Evolutionary conservation across 2,329 filamentous ascomycete genomes (phyloP).

Genomic region (Pestalotiopsis sp.): DNA sequence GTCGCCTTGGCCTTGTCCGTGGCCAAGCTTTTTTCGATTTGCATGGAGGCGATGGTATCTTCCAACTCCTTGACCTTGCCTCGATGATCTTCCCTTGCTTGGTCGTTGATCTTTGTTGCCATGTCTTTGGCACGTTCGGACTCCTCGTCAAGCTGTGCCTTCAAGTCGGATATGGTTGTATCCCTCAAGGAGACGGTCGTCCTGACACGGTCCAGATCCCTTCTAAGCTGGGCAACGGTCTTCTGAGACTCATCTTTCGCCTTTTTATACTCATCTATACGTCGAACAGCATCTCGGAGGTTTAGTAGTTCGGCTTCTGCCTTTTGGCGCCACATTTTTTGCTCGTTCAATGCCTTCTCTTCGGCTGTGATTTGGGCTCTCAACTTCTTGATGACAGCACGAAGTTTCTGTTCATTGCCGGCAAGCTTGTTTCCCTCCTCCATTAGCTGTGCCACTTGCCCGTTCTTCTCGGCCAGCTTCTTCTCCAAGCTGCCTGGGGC

Average conservation of each 20-base stretch:
- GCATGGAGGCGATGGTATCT: constrained; percentile 64
- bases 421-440: constrained; percentile 91
- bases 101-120: constrained; percentile 67
- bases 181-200: constrained; percentile 67
- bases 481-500: constrained; percentile 70
- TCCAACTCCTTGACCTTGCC: constrained; percentile 54
- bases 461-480: constrained; percentile 85
- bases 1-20: constrained; percentile 69
- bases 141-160: constrained; percentile 69
- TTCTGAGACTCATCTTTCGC: constrained; percentile 44
- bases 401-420: constrained; percentile 82
- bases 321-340: constrained; percentile 63
- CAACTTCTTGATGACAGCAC: constrained; percentile 82
- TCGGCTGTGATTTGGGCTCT: constrained; percentile 66
- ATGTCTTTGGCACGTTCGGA: constrained; percentile 68
- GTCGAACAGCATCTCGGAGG: constrained; percentile 50
- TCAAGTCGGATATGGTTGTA: constrained; percentile 68
- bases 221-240: constrained; percentile 30
- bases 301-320: constrained; percentile 52
- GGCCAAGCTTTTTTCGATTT: constrained; percentile 77
- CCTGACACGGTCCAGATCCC: constrained; percentile 59
- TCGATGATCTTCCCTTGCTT: constrained; percentile 69
- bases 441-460: constrained; percentile 86
- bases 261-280: constrained; percentile 59
- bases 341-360: constrained; percentile 66